These are phyloP conservation scores for Komagataella pseudopastoris DNA, from an alignment of 805 yeast genomes.

Conservation along the genomic window DNA sequence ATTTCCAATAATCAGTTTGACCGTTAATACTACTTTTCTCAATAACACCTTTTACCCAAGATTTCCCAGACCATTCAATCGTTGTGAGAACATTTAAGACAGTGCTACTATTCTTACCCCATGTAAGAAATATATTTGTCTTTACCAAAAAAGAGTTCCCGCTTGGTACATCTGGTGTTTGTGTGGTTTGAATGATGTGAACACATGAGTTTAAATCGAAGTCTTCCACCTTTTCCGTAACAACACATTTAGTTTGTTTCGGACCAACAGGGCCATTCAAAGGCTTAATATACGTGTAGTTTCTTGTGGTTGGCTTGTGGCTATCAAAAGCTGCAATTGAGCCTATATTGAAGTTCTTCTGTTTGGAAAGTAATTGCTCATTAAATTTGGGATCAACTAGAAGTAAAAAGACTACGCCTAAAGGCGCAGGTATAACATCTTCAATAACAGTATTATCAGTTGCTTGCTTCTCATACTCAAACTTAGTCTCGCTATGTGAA, in stretches of 20 bases:
- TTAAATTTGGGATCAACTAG: conserved; percentile 38
- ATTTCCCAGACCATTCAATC: conserved; percentile 61
- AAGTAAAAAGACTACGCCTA: conserved; percentile 46
- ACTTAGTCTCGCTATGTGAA: conserved; percentile 20
- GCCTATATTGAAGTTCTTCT: conserved; percentile 49
- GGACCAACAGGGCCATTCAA: conserved; percentile 62
- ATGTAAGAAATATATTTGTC: conserved; percentile 42
- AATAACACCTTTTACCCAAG: conserved; percentile 68
- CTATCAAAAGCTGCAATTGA: conserved; percentile 25
- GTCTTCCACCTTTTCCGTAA: conserved; percentile 44
- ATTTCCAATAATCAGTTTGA: conserved; percentile 45
- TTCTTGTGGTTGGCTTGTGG: conserved; percentile 22
- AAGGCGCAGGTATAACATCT: conserved; percentile 42
- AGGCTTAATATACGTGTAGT: conserved; percentile 50
- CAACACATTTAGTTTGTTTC: conserved; percentile 54
- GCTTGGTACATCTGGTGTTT: conserved; percentile 76
- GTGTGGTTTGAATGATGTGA: conserved; percentile 41
- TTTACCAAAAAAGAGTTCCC: conserved; percentile 54
- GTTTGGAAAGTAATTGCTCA: conserved; percentile 34
- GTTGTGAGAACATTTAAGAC: conserved; percentile 35
- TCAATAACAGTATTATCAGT: conserved; percentile 45
- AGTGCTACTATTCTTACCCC: conserved; percentile 50
- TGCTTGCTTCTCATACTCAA: conserved; percentile 25
- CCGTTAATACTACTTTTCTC: conserved; percentile 67
- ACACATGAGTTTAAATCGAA: conserved; percentile 33